Percentiles rank a stretch among this genome's conserved stretches.
These are phyloP conservation scores for Pythium catenulatum DNA, from an alignment of 352 stramenopile genomes.

Conservation along the genomic window DNA sequence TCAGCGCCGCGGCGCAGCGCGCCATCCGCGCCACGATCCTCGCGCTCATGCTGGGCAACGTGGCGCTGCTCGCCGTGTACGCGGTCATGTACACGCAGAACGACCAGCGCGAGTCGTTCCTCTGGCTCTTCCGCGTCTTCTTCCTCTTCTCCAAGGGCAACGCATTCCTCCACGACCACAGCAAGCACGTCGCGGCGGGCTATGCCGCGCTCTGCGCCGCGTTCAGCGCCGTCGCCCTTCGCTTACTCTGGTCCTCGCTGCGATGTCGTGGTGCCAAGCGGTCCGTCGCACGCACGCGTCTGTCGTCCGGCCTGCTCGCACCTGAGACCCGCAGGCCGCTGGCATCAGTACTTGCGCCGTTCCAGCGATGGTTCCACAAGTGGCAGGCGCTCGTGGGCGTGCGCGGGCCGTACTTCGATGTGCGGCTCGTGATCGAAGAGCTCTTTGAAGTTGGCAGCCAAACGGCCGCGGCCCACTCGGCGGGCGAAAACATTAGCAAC, in stretches of 20 bases:
- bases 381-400: slow-evolving; percentile 5
- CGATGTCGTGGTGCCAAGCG: neutral
- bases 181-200: neutral
- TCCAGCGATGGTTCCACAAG: neutral
- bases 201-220: neutral
- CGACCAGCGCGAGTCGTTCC: neutral
- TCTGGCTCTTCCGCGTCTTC: slow-evolving; percentile 13
- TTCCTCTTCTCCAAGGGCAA: slow-evolving; percentile 16
- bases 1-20: neutral
- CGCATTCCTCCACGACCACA: neutral
- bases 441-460: neutral
- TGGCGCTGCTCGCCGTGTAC: neutral
- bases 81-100: slow-evolving; percentile 6
- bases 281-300: neutral
- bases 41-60: neutral
- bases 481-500: slow-evolving; percentile 31
- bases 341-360: too few relatives aligned
- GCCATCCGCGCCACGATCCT: neutral
- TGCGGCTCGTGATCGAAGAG: slow-evolving; percentile 7
- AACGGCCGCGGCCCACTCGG: slow-evolving; percentile 1
- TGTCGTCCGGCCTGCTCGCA: neutral
- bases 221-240: neutral
- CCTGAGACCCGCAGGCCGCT: too few relatives aligned
- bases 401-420: slow-evolving; percentile 37
- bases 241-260: neutral